Evolutionary conservation across 1,139 yeast genomes (phyloP), one percentile per base, ranked within the genome.

Genomic region (Hyphopichia pseudoburtonii): DNA sequence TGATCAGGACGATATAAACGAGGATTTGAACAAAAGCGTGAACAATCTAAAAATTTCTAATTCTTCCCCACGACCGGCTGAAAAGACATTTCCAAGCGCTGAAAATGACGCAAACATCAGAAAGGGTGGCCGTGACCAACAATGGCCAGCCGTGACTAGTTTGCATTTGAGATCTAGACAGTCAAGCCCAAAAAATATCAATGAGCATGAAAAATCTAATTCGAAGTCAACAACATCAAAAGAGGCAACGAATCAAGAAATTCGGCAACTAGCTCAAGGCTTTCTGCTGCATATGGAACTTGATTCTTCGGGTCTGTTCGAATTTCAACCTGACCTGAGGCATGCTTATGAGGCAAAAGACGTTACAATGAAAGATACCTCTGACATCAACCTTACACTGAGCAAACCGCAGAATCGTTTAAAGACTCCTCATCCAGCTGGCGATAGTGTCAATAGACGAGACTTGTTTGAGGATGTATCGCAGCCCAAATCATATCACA

Each of bases 11-110:
- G 43, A 39, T 22, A 10, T 10, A 8, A 33, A 24, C 17, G 52
- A 49, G 8, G 51, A 44, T 10, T 33, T 49, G 12, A 47, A 46
- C 29, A 36, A 33, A 16, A 45, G 51, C 19, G 53, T 48, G 2
- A 37, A 41, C 18, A 43, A 38, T 2, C 36, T 48, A n/a, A 33
- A 39, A 3, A 32, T 45, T 9, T 37, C 44, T 6, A 28, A 18
- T 12, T 16, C 31, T n/a, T 28, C 29, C 8, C 9, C n/a, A 4
- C 10, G 9, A 6, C 23, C 23, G 7, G 23, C 7, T 21, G 10
- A 21, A 21, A 21, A 21, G 7, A 21, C 23, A 7, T 21, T 21
- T 21, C 7, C 23, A n/a, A n/a, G n/a, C n/a, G n/a, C n/a, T n/a
- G n/a, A n/a, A n/a, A n/a, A n/a, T n/a, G n/a, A n/a, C n/a, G n/a